phyloP scores from a whole-genome alignment of 1,139 yeast species.

The Zygosaccharomyces pseudobailii region DNA sequence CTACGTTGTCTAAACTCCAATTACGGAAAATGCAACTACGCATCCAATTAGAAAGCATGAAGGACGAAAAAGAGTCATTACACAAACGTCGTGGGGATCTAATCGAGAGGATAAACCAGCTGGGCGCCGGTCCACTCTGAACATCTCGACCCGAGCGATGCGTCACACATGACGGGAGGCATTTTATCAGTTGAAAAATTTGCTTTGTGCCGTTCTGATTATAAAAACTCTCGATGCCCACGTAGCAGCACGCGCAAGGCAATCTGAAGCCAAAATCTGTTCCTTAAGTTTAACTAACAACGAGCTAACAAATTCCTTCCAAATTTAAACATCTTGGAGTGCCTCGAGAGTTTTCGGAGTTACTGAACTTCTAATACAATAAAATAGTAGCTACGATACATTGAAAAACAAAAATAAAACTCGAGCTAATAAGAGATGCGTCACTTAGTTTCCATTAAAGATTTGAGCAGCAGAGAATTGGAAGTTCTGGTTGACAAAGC shows the following conservation, averaged over 20 bases:
- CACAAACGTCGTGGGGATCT: background rate
- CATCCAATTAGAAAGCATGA: constrained; percentile 3
- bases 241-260: background rate
- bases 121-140: background rate
- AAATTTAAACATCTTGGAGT: background rate
- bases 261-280: constrained; percentile 4
- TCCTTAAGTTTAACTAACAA: constrained; percentile 30
- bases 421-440: constrained; percentile 34
- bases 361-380: background rate
- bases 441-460: constrained; percentile 76
- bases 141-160: background rate
- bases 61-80: constrained; percentile 3
- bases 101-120: background rate
- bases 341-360: background rate
- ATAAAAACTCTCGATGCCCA: constrained; percentile 2
- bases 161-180: background rate
- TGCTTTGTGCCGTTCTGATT: constrained; percentile 3
- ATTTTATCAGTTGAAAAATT: constrained; percentile 2
- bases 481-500: constrained; percentile 65
- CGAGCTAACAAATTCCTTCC: constrained; percentile 15
- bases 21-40: constrained; percentile 5
- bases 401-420: background rate
- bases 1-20: constrained; percentile 1
- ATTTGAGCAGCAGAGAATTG: constrained; percentile 66
- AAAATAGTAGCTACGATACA: constrained; percentile 3